Evolutionary conservation across 75 land plant genomes (phyloP).

Genomic region (Isoetes taiwanensis): DNA sequence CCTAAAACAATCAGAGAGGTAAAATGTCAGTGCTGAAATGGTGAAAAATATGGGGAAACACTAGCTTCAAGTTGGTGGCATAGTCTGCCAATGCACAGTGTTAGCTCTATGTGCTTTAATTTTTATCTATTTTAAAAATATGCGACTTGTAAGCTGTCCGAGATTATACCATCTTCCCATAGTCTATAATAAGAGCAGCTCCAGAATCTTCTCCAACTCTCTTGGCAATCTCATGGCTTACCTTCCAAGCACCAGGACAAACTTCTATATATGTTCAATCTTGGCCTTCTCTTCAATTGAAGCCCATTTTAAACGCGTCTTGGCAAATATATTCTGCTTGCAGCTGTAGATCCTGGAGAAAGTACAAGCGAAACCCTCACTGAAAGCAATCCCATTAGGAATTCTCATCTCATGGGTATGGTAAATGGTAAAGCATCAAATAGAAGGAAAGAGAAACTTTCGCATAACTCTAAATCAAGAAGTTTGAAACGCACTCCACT

Average conservation of each 20-base stretch:
- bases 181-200: constrained; percentile 86
- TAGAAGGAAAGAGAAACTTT: too few species aligned
- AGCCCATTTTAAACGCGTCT: constrained; percentile 63
- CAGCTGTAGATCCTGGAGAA: constrained; percentile 76
- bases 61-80: too few species aligned
- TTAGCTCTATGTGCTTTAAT: too few species aligned
- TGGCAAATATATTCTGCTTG: constrained; percentile 44
- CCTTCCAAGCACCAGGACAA: constrained; percentile 64
- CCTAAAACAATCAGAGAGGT: constrained; percentile 33
- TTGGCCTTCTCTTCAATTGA: constrained; percentile 38
- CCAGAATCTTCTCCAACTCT: constrained; percentile 80
- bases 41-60: too few species aligned
- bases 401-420: too few species aligned
- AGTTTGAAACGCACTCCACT: too few species aligned
- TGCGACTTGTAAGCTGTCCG: constrained; percentile 97
- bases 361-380: constrained; percentile 76
- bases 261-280: constrained; percentile 65
- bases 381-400: too few species aligned
- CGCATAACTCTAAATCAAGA: too few species aligned
- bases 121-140: too few species aligned
- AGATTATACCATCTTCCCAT: constrained; percentile 65
- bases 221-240: constrained; percentile 57
- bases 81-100: too few species aligned
- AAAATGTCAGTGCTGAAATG: too few species aligned
- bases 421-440: too few species aligned